phyloP scores from a whole-genome alignment of 257 asterid genomes.

The Striga asiatica region DNA sequence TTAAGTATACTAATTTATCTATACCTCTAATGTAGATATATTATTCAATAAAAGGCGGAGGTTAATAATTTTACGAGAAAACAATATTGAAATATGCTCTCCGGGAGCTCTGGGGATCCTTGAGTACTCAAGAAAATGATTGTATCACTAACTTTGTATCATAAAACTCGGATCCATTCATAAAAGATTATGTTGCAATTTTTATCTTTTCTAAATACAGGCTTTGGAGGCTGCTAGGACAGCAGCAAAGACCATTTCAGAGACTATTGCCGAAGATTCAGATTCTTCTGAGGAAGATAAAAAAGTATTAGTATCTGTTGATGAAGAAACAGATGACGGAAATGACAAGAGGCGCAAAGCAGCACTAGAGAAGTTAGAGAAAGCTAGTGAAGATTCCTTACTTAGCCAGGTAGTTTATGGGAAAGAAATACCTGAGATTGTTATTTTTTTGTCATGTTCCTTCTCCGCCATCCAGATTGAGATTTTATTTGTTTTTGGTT shows the following conservation, averaged over 20 bases:
- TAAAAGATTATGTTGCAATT: slow-evolving; percentile 6
- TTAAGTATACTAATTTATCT: too few relatives aligned
- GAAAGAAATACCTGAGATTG: not conserved
- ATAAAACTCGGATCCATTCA: not conserved
- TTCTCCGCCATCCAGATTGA: not conserved
- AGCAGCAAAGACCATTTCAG: slow-evolving; percentile 46
- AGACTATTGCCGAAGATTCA: slow-evolving; percentile 55
- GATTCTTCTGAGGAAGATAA: slow-evolving; percentile 44
- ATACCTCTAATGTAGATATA: not conserved
- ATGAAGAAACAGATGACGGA: slow-evolving; percentile 64
- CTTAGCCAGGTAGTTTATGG: slow-evolving; percentile 70
- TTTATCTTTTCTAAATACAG: slow-evolving; percentile 29
- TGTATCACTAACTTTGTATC: not conserved
- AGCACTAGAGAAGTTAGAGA: slow-evolving; percentile 73
- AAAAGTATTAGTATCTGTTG: slow-evolving; percentile 35
- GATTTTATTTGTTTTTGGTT: not conserved
- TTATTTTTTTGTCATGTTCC: not conserved
- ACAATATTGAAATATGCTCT: not conserved
- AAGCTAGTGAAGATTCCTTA: slow-evolving; percentile 78
- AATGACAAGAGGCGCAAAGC: slow-evolving; percentile 49
- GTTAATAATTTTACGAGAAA: not conserved
- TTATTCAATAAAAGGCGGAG: not conserved
- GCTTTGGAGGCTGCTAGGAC: slow-evolving; percentile 82
- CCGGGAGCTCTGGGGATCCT: not conserved
- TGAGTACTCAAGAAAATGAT: not conserved